These are phyloP conservation scores for Barnettozyma hawaiiensis DNA, from an alignment of 1,139 yeast species.

Conservation along the genomic window DNA sequence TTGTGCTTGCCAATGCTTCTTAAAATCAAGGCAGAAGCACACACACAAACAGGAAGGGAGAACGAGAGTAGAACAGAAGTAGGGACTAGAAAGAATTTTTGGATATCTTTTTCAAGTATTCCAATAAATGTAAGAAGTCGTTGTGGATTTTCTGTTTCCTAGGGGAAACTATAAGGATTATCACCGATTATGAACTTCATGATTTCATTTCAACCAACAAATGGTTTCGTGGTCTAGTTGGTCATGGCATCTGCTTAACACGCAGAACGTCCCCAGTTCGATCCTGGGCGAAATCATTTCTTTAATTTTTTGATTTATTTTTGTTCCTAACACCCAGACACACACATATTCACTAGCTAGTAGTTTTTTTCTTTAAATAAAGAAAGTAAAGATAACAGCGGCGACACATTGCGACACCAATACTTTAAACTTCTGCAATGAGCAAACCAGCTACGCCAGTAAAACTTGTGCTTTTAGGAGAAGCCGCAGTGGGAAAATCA, in stretches of 20 bases:
- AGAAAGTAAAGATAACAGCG: background rate
- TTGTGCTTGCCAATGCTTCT: background rate
- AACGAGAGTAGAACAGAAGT: background rate
- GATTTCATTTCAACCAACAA: conserved; percentile 5
- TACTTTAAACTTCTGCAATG: conserved; percentile 14
- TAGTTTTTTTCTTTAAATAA: background rate
- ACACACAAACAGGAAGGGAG: background rate
- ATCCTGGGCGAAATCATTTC: conserved; percentile 94
- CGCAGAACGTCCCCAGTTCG: conserved; percentile 99
- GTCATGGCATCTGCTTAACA: conserved; percentile 99
- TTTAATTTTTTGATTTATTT: background rate
- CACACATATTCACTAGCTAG: no score
- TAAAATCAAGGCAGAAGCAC: no score
- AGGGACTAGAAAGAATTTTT: background rate
- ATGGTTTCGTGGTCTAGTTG: conserved; percentile 91
- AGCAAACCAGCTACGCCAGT: conserved; percentile 59
- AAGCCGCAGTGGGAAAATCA: conserved; percentile 97
- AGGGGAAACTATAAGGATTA: no score
- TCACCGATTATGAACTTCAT: no score
- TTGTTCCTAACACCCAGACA: background rate
- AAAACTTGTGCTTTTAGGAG: conserved; percentile 86
- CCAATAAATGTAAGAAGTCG: no score
- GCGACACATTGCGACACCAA: background rate
- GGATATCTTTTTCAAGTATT: no score
- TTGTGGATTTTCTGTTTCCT: no score